A percentile compares a stretch with the other conserved stretches of the same genome.
Conservation (phyloP, 1,139 yeast species). For the Sugiyamaella paludigena region DNA sequence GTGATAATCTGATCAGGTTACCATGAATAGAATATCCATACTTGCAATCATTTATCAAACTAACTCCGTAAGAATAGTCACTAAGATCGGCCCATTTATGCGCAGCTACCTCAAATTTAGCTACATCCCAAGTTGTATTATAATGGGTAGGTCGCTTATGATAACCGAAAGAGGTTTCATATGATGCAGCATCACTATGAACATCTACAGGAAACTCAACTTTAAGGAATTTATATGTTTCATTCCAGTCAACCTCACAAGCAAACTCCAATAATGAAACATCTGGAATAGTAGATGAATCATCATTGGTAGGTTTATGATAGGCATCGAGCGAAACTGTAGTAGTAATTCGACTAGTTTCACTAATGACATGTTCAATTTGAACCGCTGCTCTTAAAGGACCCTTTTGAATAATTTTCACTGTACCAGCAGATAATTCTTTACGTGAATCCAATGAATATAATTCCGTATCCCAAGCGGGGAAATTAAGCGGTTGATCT, state of each 20-base stretch:
- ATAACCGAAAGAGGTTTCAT: slow-evolving; percentile 91
- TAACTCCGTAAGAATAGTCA: slow-evolving; percentile 83
- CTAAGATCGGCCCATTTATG: slow-evolving; percentile 93
- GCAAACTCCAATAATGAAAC: slow-evolving; percentile 51
- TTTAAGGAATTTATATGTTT: slow-evolving; percentile 80
- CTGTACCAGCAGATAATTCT: slow-evolving; percentile 48
- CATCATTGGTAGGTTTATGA: slow-evolving; percentile 30
- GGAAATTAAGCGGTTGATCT: slow-evolving; percentile 86
- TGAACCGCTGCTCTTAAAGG: slow-evolving; percentile 59
- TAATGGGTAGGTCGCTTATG: slow-evolving; percentile 91
- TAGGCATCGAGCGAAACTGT: slow-evolving; percentile 68
- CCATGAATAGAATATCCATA: slow-evolving; percentile 94
- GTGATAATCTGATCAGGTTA: slow-evolving; percentile 75
- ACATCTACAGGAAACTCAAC: slow-evolving; percentile 93
- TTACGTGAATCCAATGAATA: slow-evolving; percentile 70
- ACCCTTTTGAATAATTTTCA: slow-evolving; percentile 50
- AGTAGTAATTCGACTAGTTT: slow-evolving; percentile 59
- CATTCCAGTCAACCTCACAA: slow-evolving; percentile 81
- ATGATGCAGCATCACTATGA: slow-evolving; percentile 69
- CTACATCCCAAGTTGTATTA: slow-evolving; percentile 94
- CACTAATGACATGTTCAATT: slow-evolving; percentile 57
- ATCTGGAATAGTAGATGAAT: slow-evolving; percentile 26
- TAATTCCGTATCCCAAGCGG: slow-evolving; percentile 97
- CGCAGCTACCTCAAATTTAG: slow-evolving; percentile 93
- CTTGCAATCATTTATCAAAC: slow-evolving; percentile 77